Evolutionary conservation across 2,329 filamentous ascomycete species (phyloP).

Genomic region (Aureobasidium sp.): DNA sequence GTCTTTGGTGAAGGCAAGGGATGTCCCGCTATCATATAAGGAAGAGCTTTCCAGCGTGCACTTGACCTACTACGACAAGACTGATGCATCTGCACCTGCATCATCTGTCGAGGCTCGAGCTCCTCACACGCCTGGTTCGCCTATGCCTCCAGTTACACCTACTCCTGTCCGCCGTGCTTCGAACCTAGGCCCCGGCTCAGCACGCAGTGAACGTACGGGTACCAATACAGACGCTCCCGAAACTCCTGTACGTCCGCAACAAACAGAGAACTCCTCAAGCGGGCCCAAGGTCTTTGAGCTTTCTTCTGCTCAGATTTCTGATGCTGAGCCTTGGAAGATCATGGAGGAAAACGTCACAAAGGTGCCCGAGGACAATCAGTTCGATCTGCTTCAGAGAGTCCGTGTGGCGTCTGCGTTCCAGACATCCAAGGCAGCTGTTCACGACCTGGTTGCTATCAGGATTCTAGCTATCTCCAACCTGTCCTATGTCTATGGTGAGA

Average conservation of each 20-base stretch:
- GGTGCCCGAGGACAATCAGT: conserved; percentile 65
- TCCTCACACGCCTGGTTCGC: conserved; percentile 29
- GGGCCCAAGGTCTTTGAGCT: conserved; percentile 56
- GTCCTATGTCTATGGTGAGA: conserved; percentile 79
- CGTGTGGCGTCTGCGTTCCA: conserved; percentile 76
- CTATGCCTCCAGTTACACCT: conserved; percentile 56
- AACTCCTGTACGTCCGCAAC: conserved; percentile 24
- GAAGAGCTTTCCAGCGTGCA: conserved; percentile 74
- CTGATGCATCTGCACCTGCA: conserved; percentile 23
- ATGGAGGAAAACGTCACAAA: conserved; percentile 42
- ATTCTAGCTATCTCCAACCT: conserved; percentile 84
- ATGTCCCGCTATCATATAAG: conserved; percentile 46
- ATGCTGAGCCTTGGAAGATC: conserved; percentile 36
- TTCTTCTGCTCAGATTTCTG: conserved; percentile 42
- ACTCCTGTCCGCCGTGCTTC: conserved; percentile 67
- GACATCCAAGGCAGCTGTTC: conserved; percentile 57
- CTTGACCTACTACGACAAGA: conserved; percentile 64
- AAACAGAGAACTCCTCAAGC: conserved; percentile 32
- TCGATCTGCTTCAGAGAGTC: conserved; percentile 77
- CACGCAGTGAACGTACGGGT: conserved; percentile 24
- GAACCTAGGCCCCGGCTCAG: conserved; percentile 36
- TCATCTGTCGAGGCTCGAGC: conserved; percentile 25
- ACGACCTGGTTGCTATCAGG: conserved; percentile 69
- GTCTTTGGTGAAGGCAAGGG: conserved; percentile 55
- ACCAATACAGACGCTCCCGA: conserved; percentile 22